A percentile compares a stretch with the other conserved stretches of the same genome.
phyloP scores from a whole-genome alignment of 2,329 filamentous ascomycete genomes.

The Fusarium hainanense region DNA sequence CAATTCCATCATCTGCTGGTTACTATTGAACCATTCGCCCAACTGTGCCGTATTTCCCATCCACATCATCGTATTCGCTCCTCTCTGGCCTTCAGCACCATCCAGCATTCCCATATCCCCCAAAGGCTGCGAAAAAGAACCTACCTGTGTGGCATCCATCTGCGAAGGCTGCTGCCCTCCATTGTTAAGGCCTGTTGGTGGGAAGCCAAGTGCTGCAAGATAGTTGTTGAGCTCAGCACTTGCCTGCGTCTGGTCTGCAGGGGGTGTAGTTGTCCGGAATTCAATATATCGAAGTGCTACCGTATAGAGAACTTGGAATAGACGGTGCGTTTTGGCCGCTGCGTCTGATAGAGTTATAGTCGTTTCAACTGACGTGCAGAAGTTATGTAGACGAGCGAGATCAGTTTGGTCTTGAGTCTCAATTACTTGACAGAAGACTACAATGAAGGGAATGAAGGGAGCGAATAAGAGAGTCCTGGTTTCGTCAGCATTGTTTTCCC shows the following conservation, averaged over 20 bases:
- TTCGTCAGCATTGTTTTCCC: conserved; percentile 3
- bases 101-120: conserved; percentile 24
- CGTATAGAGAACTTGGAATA: conserved; percentile 68
- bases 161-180: conserved; percentile 34
- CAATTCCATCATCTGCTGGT: conserved; percentile 53
- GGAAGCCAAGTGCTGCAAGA: conserved; percentile 63
- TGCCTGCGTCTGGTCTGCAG: conserved; percentile 50
- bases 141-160: conserved; percentile 7
- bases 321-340: conserved; percentile 64
- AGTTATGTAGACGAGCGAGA: conserved; percentile 59
- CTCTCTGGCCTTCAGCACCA: conserved; percentile 30
- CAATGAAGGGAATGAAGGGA: conserved; percentile 65
- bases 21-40: conserved; percentile 54
- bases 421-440: conserved; percentile 63
- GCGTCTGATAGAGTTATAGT: conserved; percentile 59
- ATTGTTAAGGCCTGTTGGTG: conserved; percentile 21
- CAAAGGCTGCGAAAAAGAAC: conserved; percentile 24
- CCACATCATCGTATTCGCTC: conserved; percentile 48
- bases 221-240: conserved; percentile 44
- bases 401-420: conserved; percentile 58
- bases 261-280: conserved; percentile 54
- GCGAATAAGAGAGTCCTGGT: conserved; percentile 60
- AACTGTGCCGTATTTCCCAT: conserved; percentile 53
- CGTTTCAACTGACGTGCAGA: conserved; percentile 63
- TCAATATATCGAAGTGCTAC: conserved; percentile 70